phyloP scores from a whole-genome alignment of 805 yeast genomes.

The Zygosaccharomyces bailii region DNA sequence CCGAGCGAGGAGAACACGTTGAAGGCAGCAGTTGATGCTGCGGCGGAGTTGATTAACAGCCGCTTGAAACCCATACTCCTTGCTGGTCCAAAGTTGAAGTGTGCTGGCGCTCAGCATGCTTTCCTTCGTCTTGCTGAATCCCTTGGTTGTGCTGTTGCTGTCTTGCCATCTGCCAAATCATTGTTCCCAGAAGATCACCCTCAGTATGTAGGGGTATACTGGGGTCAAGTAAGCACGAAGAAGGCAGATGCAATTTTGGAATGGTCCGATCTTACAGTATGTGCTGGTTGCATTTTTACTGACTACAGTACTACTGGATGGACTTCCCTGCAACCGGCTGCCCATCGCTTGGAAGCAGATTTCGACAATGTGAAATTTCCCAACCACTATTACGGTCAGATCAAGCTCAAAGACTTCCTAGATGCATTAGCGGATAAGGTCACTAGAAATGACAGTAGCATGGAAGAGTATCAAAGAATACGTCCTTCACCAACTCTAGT shows the following conservation, averaged over 20 bases:
- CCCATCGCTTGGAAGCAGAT: conserved; percentile 1
- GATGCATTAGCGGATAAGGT: conserved; percentile 3
- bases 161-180: conserved; percentile 2
- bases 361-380: conserved; percentile 2
- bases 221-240: conserved; percentile 3
- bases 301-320: conserved; percentile 5
- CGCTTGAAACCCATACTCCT: conserved; percentile 1
- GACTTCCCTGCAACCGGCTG: conserved; percentile 4
- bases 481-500: neutral
- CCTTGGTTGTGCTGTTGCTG: conserved; percentile 4
- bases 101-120: conserved; percentile 2
- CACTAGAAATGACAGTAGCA: conserved; percentile 1
- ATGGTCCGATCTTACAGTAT: conserved; percentile 3
- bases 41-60: neutral
- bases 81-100: conserved; percentile 6
- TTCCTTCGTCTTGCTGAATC: conserved; percentile 3
- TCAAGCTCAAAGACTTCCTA: conserved; percentile 3
- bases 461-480: neutral
- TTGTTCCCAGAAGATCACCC: conserved; percentile 3
- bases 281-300: conserved; percentile 2
- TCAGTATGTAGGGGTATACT: conserved; percentile 3
- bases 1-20: neutral
- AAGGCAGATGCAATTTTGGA: conserved; percentile 2
- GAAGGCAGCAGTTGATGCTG: neutral
- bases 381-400: conserved; percentile 1